phyloP scores from a whole-genome alignment of 176 grass and related monocot genomes.

The Musa schizocarpa region DNA sequence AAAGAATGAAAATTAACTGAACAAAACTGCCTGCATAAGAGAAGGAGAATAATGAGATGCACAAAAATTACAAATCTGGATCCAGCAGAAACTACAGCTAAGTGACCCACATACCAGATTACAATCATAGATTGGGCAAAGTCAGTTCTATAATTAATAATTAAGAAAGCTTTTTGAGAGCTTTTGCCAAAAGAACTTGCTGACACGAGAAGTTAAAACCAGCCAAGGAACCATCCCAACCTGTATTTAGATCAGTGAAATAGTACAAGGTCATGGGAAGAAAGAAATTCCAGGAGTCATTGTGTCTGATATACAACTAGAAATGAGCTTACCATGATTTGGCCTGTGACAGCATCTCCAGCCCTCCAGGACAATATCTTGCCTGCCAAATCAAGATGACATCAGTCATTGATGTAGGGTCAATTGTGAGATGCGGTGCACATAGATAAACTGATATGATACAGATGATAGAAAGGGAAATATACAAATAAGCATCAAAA shows the following conservation, averaged over 20 bases:
- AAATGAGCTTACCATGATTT: constrained; percentile 34
- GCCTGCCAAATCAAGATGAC: constrained; percentile 30
- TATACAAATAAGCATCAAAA: not conserved
- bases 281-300: not conserved
- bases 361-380: constrained; percentile 58
- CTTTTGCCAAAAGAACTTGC: constrained; percentile 64
- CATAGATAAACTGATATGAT: not conserved
- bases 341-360: constrained; percentile 49
- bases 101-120: not conserved
- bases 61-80: too few relatives aligned
- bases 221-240: constrained; percentile 92
- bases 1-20: too few relatives aligned
- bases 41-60: too few relatives aligned
- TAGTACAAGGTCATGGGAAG: not conserved
- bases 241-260: constrained; percentile 23
- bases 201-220: constrained; percentile 55
- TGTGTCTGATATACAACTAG: not conserved
- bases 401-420: not conserved
- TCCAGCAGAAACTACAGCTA: not conserved
- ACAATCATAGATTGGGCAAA: not conserved
- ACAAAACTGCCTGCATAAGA: too few relatives aligned
- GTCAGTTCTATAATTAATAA: not conserved
- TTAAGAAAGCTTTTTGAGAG: constrained; percentile 13
- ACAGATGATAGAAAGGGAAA: not conserved
- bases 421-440: not conserved